A percentile compares a stretch with the other conserved stretches of the same genome.
Evolutionary conservation across 2,329 filamentous ascomycete genomes (phyloP).

Genomic region (Cephalotrichum gorgonifer): DNA sequence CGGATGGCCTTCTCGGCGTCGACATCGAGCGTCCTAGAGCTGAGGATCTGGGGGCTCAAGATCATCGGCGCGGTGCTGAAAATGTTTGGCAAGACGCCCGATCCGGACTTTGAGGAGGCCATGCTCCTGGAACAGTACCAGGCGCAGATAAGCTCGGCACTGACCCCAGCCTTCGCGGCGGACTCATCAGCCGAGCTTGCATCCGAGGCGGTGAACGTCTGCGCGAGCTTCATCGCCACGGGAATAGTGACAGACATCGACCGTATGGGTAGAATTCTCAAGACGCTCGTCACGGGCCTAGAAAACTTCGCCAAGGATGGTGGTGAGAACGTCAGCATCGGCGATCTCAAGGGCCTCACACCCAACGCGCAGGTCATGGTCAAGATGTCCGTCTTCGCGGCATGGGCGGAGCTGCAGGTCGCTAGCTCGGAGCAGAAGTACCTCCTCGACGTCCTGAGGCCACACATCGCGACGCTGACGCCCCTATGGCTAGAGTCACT

Average conservation of each 20-base stretch:
- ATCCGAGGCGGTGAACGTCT: slow-evolving; percentile 92
- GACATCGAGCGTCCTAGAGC: slow-evolving; percentile 81
- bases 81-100: slow-evolving; percentile 90
- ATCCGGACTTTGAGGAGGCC: slow-evolving; percentile 95
- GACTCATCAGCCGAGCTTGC: slow-evolving; percentile 95
- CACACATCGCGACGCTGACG: slow-evolving; percentile 80
- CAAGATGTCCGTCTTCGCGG: slow-evolving; percentile 92
- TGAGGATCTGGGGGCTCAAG: slow-evolving; percentile 83
- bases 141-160: slow-evolving; percentile 90
- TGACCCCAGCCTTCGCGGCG: slow-evolving; percentile 90
- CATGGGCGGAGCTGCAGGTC: slow-evolving; percentile 94
- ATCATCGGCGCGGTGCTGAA: slow-evolving; percentile 90
- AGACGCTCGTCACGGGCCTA: slow-evolving; percentile 79
- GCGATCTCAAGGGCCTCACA: slow-evolving; percentile 83
- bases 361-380: slow-evolving; percentile 98
- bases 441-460: slow-evolving; percentile 75
- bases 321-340: slow-evolving; percentile 64
- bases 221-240: slow-evolving; percentile 93
- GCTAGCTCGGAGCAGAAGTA: slow-evolving; percentile 89
- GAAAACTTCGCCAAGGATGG: slow-evolving; percentile 82
- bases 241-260: slow-evolving; percentile 97
- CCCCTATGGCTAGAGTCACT: slow-evolving; percentile 90
- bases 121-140: slow-evolving; percentile 97
- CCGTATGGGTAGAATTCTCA: slow-evolving; percentile 96
- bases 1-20: slow-evolving; percentile 96